Evolutionary conservation across 2,329 filamentous ascomycete genomes (phyloP), one percentile per base, ranked within the genome.

Genomic region (Aspergillus viridinutans): DNA sequence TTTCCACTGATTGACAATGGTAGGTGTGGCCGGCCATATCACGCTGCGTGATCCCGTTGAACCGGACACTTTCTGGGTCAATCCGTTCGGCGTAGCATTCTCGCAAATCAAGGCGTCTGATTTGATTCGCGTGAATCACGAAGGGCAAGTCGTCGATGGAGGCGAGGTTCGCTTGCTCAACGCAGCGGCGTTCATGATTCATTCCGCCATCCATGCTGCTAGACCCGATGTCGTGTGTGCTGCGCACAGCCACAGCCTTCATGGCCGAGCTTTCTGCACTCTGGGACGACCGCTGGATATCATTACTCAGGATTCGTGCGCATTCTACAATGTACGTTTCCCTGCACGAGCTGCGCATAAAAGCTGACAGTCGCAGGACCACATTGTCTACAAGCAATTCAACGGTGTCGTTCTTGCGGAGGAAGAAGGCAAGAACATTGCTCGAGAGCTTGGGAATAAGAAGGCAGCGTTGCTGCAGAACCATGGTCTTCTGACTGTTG

Each of bases 41-140:
- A 86, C 84, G 1, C 66, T 86, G 26, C 78, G 83, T 26, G 82
- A 87, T 59, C 85, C 85, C 0, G 79, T 87, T 6, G 80, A 85
- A 42, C 81, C 82, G 0, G 70, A 75, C 4, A 83, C 79, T 0
- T 87, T 87, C 73, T 87, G 85, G 85, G 83, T 89, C 4, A 88
- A 88, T 62, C 86, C 85, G 0, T 85, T 88, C 55, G 85, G 85
- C 10, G 78, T 84, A 1, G 79, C 83, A 2, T 88, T 87, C 72
- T 82, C 81, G 5, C 74, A 84, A 54, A 82, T 89, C 47, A 86
- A 83, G 56, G 79, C 81, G 0, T 86, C 83, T 0, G 85, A 90
- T 61, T 78, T 90, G n/a, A 88, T 90, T 54, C 83, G 81, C 17
- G 86, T 90, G 1, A 79, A 87, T 63, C 78, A 84, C 52, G 69